A percentile compares a stretch with the other conserved stretches of the same genome.
These are phyloP conservation scores for Terana coerulea DNA, from an alignment of 768 basidiomycete species.

Conservation along the genomic window DNA sequence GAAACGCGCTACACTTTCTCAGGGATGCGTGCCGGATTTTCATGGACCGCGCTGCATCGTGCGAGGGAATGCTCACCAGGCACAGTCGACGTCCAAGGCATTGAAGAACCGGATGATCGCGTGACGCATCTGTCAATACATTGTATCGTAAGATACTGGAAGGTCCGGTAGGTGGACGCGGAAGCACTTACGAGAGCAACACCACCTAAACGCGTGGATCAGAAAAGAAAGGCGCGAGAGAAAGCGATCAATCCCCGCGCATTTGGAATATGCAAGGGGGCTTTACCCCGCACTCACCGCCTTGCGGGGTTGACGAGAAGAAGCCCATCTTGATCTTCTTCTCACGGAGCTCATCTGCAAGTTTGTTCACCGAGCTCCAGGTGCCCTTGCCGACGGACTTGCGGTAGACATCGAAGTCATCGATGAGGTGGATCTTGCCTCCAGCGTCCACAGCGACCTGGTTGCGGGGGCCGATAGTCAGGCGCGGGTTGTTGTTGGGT, in stretches of 20 bases:
- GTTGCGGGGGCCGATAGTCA: slow-evolving; percentile 79
- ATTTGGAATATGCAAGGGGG: slow-evolving; percentile 4
- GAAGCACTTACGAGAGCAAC: slow-evolving; percentile 75
- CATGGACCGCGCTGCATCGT: neutral
- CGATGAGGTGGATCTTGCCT: slow-evolving; percentile 82
- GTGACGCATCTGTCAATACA: slow-evolving; percentile 72
- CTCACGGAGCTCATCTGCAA: slow-evolving; percentile 80
- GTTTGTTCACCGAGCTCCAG: slow-evolving; percentile 79
- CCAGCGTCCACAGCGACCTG: slow-evolving; percentile 86
- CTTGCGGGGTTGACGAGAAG: slow-evolving; percentile 95
- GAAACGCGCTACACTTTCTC: slow-evolving; percentile 5
- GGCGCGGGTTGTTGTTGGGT: slow-evolving; percentile 78
- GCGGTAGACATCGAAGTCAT: slow-evolving; percentile 75
- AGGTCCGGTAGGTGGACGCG: slow-evolving; percentile 20
- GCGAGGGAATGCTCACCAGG: slow-evolving; percentile 51
- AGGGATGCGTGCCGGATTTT: slow-evolving; percentile 3
- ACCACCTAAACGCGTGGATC: slow-evolving; percentile 53
- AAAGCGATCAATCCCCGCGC: slow-evolving; percentile 24
- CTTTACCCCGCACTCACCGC: slow-evolving; percentile 48
- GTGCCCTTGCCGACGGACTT: slow-evolving; percentile 69
- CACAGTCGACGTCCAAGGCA: slow-evolving; percentile 73
- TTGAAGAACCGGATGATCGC: slow-evolving; percentile 85
- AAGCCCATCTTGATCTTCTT: slow-evolving; percentile 89
- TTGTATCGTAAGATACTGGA: slow-evolving; percentile 20
- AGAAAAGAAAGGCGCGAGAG: slow-evolving; percentile 2